Base-by-base conservation (phyloP, 805 yeast genomes). In the Nakazawaea wyomingensis region DNA sequence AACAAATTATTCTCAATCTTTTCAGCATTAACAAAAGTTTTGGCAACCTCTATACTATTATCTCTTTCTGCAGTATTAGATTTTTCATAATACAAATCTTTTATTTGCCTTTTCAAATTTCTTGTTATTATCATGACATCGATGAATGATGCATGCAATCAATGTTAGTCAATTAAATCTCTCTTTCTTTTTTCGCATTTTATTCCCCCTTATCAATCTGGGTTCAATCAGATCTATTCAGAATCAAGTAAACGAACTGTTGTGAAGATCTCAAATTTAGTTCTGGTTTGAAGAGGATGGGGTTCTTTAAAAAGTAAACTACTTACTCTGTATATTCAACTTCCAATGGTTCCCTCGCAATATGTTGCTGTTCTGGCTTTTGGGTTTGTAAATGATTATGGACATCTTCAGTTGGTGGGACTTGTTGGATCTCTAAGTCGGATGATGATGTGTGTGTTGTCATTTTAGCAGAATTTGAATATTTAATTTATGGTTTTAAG, bases 321-420 rank as follows among this genome's bases (percentile, higher is more conserved):
- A 40, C 43, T 34, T 27, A 40, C 44, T 41, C 36, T n/a, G 44
- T 28, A 31, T 41, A 41, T 27, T 41, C 18, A 16, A 24, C 39
- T 22, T 41, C 39, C 4, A 36, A 38, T 5, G 44, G 21, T 14
- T 21, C 32, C 13, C 20, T 26, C 1, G 24, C n/a, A 3, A 36
- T 9, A 18, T 14, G 17, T 5, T 24, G 8, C 3, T 11, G 16
- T n/a, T 11, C n/a, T 29, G 32, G 32, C 8, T 29, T 10, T 7
- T 29, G 11, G n/a, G 8, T n/a, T 7, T 29, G n/a, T 29, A 29
- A 29, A 2, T n/a, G n/a, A n/a, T n/a, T 29, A 29, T 29, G 32
- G 13, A 14, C 32, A 10, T 29, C 32, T 13, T 29, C 32, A 29
- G 32, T 11, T 11, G 32, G 13, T 29, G 32, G 32, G 6, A 29